Conservation (phyloP, 164 flowering plant species). For the Malania oleifera region DNA sequence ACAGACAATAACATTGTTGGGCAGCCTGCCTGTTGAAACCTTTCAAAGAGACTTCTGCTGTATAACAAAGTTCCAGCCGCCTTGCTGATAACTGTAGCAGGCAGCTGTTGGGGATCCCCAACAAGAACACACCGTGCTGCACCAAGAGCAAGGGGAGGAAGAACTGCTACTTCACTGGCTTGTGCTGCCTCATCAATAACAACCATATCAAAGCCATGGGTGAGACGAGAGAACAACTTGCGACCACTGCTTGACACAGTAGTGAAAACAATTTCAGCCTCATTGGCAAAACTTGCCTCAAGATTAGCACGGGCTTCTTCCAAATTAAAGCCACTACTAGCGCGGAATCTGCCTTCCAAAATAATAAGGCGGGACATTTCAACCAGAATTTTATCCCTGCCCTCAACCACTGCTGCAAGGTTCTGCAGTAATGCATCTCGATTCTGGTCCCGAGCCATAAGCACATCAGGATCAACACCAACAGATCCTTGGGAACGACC, state of each 20-base stretch:
- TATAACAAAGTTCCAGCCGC: conserved; percentile 91
- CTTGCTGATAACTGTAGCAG: conserved; percentile 96
- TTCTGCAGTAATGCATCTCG: conserved; percentile 73
- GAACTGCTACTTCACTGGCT: conserved; percentile 89
- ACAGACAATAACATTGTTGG: conserved; percentile 91
- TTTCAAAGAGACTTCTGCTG: conserved; percentile 93
- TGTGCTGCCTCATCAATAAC: conserved; percentile 98
- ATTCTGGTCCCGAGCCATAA: conserved; percentile 78
- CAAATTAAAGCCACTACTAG: conserved; percentile 60
- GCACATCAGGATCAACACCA: conserved; percentile 93
- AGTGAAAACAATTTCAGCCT: conserved; percentile 96
- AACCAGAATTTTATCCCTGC: conserved; percentile 76
- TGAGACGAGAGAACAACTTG: conserved; percentile 79
- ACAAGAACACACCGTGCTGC: conserved; percentile 98
- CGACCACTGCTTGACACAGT: conserved; percentile 97
- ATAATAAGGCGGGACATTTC: conserved; percentile 83
- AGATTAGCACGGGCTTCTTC: conserved; percentile 91
- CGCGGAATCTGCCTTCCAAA: conserved; percentile 65
- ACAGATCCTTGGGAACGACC: conserved; percentile 90
- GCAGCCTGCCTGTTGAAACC: conserved; percentile 94
- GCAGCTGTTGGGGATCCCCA: conserved; percentile 99
- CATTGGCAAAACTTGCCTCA: conserved; percentile 97
- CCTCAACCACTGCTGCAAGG: conserved; percentile 87
- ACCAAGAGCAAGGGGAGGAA: conserved; percentile 92
- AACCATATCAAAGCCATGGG: conserved; percentile 99